Evolutionary conservation across 352 stramenopile species (phyloP).

Genomic region (Phytophthora pistaciae): DNA sequence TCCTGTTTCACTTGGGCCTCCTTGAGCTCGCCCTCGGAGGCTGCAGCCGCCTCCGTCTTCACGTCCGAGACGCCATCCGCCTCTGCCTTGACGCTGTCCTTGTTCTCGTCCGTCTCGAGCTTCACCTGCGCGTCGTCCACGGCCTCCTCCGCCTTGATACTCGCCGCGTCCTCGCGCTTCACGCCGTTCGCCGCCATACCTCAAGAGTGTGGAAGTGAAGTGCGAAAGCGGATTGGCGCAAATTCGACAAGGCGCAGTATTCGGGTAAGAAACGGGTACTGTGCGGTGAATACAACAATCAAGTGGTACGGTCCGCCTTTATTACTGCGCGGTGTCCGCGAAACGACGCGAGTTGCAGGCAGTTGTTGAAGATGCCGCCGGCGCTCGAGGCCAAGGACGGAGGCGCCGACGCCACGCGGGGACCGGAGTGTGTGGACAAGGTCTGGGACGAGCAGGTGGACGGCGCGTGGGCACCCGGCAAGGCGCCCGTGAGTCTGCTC

Average conservation of each 20-base stretch:
- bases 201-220: not conserved
- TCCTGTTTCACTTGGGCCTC: constrained; percentile 19
- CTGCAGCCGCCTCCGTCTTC: constrained; percentile 17
- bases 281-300: not conserved
- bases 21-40: constrained; percentile 10
- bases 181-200: constrained; percentile 36
- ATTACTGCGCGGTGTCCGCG: constrained; percentile 18
- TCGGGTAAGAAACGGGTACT: not conserved
- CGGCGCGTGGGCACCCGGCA: constrained; percentile 67
- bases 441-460: constrained; percentile 74
- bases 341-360: constrained; percentile 29
- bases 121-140: constrained; percentile 25
- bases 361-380: constrained; percentile 26
- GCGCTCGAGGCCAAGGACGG: constrained; percentile 23
- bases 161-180: constrained; percentile 24
- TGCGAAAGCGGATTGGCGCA: constrained; percentile 20
- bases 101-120: constrained; percentile 35
- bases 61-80: constrained; percentile 1
- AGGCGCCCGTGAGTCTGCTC: constrained; percentile 63
- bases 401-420: constrained; percentile 26
- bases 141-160: constrained; percentile 25
- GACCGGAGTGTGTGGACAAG: constrained; percentile 57
- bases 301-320: not conserved
- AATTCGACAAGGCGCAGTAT: constrained; percentile 11
- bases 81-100: constrained; percentile 32